Conservation (phyloP, 768 basidiomycete genomes). For the Boletus insuetus region DNA sequence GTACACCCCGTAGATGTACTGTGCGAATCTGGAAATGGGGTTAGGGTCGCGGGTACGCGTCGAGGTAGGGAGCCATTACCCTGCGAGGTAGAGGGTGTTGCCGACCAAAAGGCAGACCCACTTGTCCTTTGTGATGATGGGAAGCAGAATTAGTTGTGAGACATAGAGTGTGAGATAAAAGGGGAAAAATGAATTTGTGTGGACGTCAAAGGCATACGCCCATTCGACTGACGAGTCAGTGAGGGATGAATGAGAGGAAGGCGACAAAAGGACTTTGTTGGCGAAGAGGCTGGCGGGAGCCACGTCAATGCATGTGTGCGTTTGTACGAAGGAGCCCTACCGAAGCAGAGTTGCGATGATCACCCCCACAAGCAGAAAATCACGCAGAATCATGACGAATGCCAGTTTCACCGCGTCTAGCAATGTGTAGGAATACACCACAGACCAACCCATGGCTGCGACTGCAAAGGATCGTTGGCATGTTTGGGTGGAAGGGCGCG, state of each 20-base stretch:
- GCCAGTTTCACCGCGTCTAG: conserved; percentile 61
- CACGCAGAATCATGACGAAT: conserved; percentile 81
- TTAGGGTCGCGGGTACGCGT: conserved; percentile 5
- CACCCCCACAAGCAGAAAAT: conserved; percentile 81
- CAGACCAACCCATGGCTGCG: conserved; percentile 80
- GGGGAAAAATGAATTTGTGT: conserved; percentile 96
- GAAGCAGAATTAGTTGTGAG: conserved; percentile 82
- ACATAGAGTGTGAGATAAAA: conserved; percentile 88
- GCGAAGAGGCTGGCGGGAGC: conserved; percentile 54
- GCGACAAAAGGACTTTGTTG: conserved; percentile 67
- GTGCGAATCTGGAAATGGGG: conserved; percentile 58
- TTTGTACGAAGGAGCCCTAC: conserved; percentile 34
- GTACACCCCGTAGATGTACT: conserved; percentile 91
- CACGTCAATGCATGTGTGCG: conserved; percentile 13
- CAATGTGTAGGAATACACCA: conserved; percentile 69
- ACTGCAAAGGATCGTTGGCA: conserved; percentile 40
- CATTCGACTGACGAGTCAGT: conserved; percentile 79
- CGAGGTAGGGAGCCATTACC: conserved; percentile 45
- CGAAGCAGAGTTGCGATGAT: conserved; percentile 74
- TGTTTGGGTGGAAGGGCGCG: neutral
- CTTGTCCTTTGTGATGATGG: conserved; percentile 76
- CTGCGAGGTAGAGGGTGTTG: conserved; percentile 75
- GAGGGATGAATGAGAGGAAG: conserved; percentile 67
- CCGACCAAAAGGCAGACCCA: conserved; percentile 96
- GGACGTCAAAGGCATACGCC: conserved; percentile 96